Evolutionary conservation across 495 filamentous ascomycete genomes (phyloP), one percentile per base, ranked within the genome.

Genomic region (Clavariopsis aquatica): DNA sequence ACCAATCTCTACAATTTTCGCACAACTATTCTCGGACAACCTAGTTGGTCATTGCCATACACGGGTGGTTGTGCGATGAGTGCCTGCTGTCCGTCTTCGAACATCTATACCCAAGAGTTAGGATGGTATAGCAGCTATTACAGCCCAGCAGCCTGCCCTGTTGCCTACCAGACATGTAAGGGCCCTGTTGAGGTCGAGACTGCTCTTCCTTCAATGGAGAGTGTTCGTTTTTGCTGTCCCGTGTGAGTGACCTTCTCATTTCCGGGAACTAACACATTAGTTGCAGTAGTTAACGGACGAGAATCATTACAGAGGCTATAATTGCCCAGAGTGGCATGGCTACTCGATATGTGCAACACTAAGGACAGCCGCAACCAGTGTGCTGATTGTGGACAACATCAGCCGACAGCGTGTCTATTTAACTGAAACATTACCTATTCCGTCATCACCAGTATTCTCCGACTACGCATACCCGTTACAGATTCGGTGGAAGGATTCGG

Each of bases 71-170:
- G 45, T 47, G 45, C 45, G 15, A n/a, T 47, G 17, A 47, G 45
- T 23, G 5, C 17, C 17, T 47, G 45, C 15, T 47, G 45, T 47
- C 45, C 45, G 7, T 47, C 4, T 23, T 47, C 45, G 7, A n/a
- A 23, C 5, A 19, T 47, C 45, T 47, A 47, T n/a, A 47, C 45
- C 15, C 7, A 47, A 6, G 45, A 47, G 7, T 19, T 19, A 5
- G 45, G 17, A 47, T 47, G 45, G 45, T 47, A 47, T 47, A 47
- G 17, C 45, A 47, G 45, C 22, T 47, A 47, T 17, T 47, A 19
- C 45, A 47, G 45, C 15, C 45, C 45, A n/a, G 45, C 7, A 23
- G 45, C 19, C 15, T 47, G 45, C 22, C 45, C 45, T 19, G 5
- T 4, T 4, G 45, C 7, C 7, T 47, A 47, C 45, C 45, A 47